A percentile compares a stretch with the other conserved stretches of the same genome.
Conservation (phyloP, 305 asterid genomes). For the Fraxinus greggii region DNA sequence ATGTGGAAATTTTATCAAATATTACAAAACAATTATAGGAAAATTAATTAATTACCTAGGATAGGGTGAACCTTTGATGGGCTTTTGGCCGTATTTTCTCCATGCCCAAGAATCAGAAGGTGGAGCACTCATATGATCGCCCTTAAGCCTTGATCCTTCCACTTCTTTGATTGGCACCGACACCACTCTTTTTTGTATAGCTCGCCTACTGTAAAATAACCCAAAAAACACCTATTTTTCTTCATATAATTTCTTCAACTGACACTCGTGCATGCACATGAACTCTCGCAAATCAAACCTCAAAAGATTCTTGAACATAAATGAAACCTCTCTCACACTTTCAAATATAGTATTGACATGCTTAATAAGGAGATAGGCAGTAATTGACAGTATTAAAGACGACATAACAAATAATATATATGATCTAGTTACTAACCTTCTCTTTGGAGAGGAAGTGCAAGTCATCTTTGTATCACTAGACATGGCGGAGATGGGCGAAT, state of each 20-base stretch:
- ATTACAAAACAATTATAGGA: neutral
- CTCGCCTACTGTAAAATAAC: constrained; percentile 54
- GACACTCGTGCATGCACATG: constrained; percentile 43
- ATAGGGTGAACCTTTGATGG: constrained; percentile 95
- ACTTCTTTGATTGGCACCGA: constrained; percentile 71
- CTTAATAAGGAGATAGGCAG: neutral
- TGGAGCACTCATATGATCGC: constrained; percentile 77
- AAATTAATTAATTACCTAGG: constrained; percentile 56
- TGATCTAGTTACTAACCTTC: constrained; percentile 51
- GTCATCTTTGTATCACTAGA: constrained; percentile 52
- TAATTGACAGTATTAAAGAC: too few relatives aligned
- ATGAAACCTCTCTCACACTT: neutral
- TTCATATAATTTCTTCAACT: too few relatives aligned
- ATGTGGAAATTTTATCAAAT: neutral
- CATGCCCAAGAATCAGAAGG: constrained; percentile 99
- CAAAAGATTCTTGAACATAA: neutral
- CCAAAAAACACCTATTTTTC: constrained; percentile 7
- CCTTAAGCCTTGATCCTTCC: constrained; percentile 66
- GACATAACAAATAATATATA: too few relatives aligned
- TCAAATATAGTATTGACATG: neutral
- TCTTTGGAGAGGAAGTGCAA: constrained; percentile 61
- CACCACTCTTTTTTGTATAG: constrained; percentile 67
- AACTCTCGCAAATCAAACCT: constrained; percentile 1
- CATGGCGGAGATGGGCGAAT: constrained; percentile 59
- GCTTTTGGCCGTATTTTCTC: constrained; percentile 98